Base-by-base conservation (phyloP, 371 early-diverging fungal genomes). In the Mucor circinelloides region DNA sequence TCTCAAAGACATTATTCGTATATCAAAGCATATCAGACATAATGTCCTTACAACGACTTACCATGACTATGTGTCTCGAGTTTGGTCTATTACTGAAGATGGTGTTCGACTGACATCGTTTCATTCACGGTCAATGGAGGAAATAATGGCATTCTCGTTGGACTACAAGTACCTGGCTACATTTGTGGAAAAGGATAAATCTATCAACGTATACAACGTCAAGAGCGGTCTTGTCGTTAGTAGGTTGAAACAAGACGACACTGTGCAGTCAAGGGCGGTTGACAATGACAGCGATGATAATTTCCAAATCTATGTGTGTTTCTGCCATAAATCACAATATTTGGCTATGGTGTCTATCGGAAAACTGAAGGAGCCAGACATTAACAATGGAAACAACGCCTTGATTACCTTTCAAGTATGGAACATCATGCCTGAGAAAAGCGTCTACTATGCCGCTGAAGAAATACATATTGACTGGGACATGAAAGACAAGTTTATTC, bases 121-220 rank as follows among this genome's bases (percentile, higher is more conserved):
- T 60, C 21, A 50, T 17, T 46, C 59, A 6, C 19, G 19, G 21
- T 17, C 23, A 38, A 38, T 19, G 6, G 52, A 66, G 23, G 44
- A 59, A 9, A 59, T 66, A 1, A 60, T 66, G 66, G 66, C 66
- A 0, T 52, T 66, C 19, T 66, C 66, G 2, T 25, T 60, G 13
- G 40, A 66, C 52, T 60, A 60, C 9, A 59, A 60, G 25, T 66
- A 52, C n/a, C n/a, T 58, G 7, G 66, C 66, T 5, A 50, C 66
- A 1, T 59, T 31, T 30, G 54, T 40, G 15, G 54, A 52, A 38
- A 25, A 42, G 10, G 19, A 27, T 10, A 25, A 32, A 10, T 28
- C 61, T 1, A 21, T 60, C 19, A 60, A 60, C 15, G 31, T 60
- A 10, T 60, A 60, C 27, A 60, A 60, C 36, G 38, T 58, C 0